Percentiles rank a stretch among this genome's conserved stretches.
Evolutionary conservation across 345 rosid species (phyloP).

Genomic region (Eucalyptus polyanthemos): DNA sequence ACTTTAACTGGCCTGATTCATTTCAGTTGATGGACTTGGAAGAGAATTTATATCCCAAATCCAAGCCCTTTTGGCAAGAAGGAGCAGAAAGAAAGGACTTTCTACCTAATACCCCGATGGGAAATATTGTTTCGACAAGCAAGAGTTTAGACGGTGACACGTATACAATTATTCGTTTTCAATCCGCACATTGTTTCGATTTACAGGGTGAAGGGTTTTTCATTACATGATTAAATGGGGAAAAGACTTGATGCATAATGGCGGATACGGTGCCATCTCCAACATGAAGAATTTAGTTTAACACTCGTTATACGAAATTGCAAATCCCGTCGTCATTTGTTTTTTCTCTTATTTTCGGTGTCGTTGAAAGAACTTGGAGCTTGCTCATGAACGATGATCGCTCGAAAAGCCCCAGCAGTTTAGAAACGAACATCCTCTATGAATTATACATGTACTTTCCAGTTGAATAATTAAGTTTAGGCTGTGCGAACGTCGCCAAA

Average conservation of each 20-base stretch:
- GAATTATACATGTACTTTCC: neutral
- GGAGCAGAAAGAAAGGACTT: neutral
- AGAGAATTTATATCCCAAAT: neutral
- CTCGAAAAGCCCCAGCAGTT: neutral
- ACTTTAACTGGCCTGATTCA: neutral
- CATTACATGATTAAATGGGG: neutral
- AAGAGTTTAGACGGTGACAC: neutral
- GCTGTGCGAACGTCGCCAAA: neutral
- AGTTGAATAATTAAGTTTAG: neutral
- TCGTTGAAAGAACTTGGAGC: neutral
- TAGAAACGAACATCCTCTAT: neutral
- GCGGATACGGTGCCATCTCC: neutral
- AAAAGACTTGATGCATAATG: neutral
- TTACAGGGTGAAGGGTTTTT: neutral
- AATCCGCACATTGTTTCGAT: neutral
- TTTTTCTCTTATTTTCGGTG: neutral
- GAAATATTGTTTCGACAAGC: neutral
- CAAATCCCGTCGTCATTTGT: neutral
- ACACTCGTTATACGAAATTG: neutral
- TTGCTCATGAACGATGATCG: neutral
- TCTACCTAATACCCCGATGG: neutral
- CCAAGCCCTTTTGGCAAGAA: neutral
- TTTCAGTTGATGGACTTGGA: neutral
- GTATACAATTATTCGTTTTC: neutral
- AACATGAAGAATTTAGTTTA: neutral